Evolutionary conservation across 140 eudicot species (phyloP).

Genomic region (Bidens hawaiensis): DNA sequence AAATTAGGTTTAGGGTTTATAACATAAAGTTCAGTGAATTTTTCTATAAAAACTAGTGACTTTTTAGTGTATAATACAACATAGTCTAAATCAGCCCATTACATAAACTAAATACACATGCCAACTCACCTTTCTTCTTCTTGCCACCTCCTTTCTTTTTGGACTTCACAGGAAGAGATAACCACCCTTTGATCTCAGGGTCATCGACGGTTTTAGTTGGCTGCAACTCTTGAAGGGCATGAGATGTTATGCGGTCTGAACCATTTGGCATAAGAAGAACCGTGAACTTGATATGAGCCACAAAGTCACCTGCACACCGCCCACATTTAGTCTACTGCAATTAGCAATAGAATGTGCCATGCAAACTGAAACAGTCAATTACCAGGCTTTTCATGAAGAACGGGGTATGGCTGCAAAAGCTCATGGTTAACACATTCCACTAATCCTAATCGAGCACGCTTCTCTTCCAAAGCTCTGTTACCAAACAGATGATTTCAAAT

Average conservation of each 20-base stretch:
- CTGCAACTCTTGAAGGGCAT: conserved; percentile 73
- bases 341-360: not conserved
- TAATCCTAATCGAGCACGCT: conserved; percentile 81
- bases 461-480: conserved; percentile 83
- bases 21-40: too few relatives aligned
- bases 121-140: conserved; percentile 82
- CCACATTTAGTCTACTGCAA: not conserved
- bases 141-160: conserved; percentile 98
- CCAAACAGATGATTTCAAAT: not conserved
- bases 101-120: too few relatives aligned
- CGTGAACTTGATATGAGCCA: conserved; percentile 89
- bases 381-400: conserved; percentile 95
- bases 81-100: too few relatives aligned
- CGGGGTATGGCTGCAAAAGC: conserved; percentile 84
- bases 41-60: too few relatives aligned
- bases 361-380: not conserved
- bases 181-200: conserved; percentile 88
- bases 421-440: conserved; percentile 70
- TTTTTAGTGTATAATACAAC: too few relatives aligned
- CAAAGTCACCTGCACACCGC: conserved; percentile 61
- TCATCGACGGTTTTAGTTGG: conserved; percentile 67
- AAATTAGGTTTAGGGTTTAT: too few relatives aligned
- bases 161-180: conserved; percentile 63
- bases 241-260: conserved; percentile 77
- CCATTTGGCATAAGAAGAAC: conserved; percentile 96